Percentiles rank a stretch among this genome's conserved stretches.
phyloP scores from a whole-genome alignment of 179 eudicot species.

The Beta corolliflora region DNA sequence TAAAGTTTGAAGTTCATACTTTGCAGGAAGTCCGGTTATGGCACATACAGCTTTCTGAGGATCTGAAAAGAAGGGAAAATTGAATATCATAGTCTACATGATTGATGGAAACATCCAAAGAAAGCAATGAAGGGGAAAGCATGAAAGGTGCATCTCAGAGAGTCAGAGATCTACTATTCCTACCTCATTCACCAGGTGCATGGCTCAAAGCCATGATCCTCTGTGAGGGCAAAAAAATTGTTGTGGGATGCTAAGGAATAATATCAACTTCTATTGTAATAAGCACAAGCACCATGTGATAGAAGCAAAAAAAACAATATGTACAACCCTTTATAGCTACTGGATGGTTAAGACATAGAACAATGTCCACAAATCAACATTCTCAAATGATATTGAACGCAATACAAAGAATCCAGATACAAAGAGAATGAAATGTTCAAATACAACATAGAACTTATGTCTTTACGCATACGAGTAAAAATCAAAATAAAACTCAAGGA shows the following conservation, averaged over 20 bases:
- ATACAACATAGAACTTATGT: neutral
- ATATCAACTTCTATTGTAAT: neutral
- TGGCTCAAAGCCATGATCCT: neutral
- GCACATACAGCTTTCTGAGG: constrained; percentile 75
- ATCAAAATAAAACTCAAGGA: neutral
- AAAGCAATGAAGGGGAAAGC: neutral
- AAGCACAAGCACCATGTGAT: neutral
- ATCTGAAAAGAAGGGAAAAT: constrained; percentile 49
- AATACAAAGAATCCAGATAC: neutral
- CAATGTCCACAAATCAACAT: neutral
- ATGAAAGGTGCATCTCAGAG: neutral
- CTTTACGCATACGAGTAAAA: neutral
- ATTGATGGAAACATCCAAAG: neutral
- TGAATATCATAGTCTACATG: constrained; percentile 8
- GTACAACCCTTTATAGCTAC: neutral
- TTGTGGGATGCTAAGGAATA: neutral
- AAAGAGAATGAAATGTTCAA: neutral
- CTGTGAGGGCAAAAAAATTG: neutral
- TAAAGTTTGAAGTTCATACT: constrained; percentile 43
- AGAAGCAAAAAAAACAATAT: no score
- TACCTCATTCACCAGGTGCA: neutral
- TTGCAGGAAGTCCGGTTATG: constrained; percentile 91
- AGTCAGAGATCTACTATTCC: neutral
- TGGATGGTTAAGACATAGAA: neutral
- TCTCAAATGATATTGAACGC: neutral